phyloP scores from a whole-genome alignment of 2,329 filamentous ascomycete genomes.

The Clonostachys byssicola region DNA sequence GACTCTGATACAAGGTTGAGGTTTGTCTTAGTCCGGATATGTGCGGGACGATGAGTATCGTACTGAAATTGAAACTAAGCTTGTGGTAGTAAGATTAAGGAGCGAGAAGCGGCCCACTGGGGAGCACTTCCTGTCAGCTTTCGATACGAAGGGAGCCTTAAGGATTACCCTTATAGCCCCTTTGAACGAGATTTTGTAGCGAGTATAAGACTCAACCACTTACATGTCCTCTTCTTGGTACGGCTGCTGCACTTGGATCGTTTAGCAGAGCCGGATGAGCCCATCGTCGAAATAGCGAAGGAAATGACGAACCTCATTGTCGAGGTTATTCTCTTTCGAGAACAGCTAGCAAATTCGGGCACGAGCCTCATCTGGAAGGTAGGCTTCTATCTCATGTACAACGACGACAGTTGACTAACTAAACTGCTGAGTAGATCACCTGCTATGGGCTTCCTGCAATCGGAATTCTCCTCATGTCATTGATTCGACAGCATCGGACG shows the following conservation, averaged over 20 bases:
- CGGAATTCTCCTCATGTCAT: slow-evolving; percentile 8
- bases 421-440: slow-evolving; percentile 3
- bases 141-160: background rate
- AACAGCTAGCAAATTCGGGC: background rate
- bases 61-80: too few species aligned
- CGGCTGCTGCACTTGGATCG: background rate
- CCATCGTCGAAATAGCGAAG: background rate
- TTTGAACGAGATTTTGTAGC: background rate
- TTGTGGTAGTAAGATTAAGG: background rate
- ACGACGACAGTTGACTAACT: too few species aligned
- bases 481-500: slow-evolving; percentile 1
- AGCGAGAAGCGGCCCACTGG: background rate
- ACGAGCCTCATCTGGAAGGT: background rate
- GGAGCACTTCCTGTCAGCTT: background rate
- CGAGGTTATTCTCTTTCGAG: background rate
- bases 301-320: background rate
- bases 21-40: background rate
- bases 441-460: slow-evolving; percentile 10
- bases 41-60: too few species aligned
- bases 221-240: background rate
- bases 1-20: background rate
- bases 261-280: background rate
- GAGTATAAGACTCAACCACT: background rate
- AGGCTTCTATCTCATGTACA: background rate
- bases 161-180: background rate